Percentiles rank a stretch among this genome's conserved stretches.
Evolutionary conservation across 768 basidiomycete species (phyloP).

Genomic region (Gautieria morchelliformis): DNA sequence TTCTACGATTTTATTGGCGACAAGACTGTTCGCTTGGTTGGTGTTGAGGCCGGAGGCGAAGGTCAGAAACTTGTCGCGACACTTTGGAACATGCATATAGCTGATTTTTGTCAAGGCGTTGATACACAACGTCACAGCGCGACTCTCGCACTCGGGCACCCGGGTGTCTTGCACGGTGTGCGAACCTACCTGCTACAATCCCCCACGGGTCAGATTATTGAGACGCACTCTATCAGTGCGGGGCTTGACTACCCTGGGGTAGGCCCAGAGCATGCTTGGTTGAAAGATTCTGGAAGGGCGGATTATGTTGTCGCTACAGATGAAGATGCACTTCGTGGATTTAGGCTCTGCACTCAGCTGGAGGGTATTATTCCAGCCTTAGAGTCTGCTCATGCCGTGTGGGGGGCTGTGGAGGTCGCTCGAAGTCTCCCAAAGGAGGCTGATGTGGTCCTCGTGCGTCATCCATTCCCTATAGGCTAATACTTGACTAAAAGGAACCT

Average conservation of each 20-base stretch:
- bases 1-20: slow-evolving; percentile 96
- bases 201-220: slow-evolving; percentile 82
- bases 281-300: slow-evolving; percentile 89
- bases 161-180: slow-evolving; percentile 94
- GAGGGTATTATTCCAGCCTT: slow-evolving; percentile 99
- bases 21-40: slow-evolving; percentile 74
- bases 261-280: slow-evolving; percentile 95
- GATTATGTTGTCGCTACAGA: slow-evolving; percentile 93
- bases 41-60: slow-evolving; percentile 97
- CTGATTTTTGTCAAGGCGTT: slow-evolving; percentile 39
- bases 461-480: not conserved
- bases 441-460: slow-evolving; percentile 83
- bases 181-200: slow-evolving; percentile 93
- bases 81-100: not conserved
- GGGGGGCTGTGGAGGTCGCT: slow-evolving; percentile 81
- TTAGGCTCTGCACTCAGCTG: slow-evolving; percentile 81
- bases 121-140: slow-evolving; percentile 87
- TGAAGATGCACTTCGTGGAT: slow-evolving; percentile 86
- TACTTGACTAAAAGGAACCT: not conserved
- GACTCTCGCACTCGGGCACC: slow-evolving; percentile 81
- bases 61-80: slow-evolving; percentile 33
- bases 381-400: slow-evolving; percentile 93
- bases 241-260: slow-evolving; percentile 96
- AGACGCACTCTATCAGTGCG: slow-evolving; percentile 95
- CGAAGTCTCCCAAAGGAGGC: slow-evolving; percentile 75